Conservation (phyloP, 2,329 filamentous ascomycete species). For the Exophiala alcalophila region DNA sequence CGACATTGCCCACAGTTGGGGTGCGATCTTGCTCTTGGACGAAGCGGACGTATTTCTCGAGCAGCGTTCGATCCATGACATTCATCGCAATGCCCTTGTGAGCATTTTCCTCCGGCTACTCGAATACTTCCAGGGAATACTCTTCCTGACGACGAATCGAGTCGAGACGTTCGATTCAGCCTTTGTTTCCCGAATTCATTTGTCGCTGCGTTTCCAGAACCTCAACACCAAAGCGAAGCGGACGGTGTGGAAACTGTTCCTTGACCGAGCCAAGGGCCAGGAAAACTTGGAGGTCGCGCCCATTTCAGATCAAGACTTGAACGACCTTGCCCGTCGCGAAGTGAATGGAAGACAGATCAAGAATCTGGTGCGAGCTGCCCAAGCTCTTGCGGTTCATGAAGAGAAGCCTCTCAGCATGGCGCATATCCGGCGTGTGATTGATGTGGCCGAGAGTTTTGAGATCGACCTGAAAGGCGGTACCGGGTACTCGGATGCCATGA, state of each 20-base stretch:
- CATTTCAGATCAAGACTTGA: conserved; percentile 45
- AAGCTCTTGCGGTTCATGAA: conserved; percentile 77
- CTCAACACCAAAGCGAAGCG: conserved; percentile 70
- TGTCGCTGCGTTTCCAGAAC: conserved; percentile 76
- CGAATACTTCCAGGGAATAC: conserved; percentile 88
- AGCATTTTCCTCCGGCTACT: conserved; percentile 82
- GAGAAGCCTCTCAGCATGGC: conserved; percentile 68
- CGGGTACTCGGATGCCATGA: conserved; percentile 80
- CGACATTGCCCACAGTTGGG: conserved; percentile 82
- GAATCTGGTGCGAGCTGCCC: conserved; percentile 78
- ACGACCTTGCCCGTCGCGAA: conserved; percentile 63
- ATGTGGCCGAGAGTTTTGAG: conserved; percentile 79
- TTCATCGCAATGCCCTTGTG: conserved; percentile 80
- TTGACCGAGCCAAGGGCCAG: conserved; percentile 66
- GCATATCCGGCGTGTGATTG: conserved; percentile 78
- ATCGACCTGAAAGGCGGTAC: conserved; percentile 76
- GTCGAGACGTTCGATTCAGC: conserved; percentile 86
- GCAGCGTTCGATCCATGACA: conserved; percentile 76
- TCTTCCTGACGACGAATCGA: conserved; percentile 86
- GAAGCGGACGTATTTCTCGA: conserved; percentile 84
- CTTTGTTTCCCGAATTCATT: conserved; percentile 75
- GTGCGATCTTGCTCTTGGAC: conserved; percentile 78
- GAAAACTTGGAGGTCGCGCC: conserved; percentile 54
- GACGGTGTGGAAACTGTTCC: conserved; percentile 79
- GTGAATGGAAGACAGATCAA: conserved; percentile 78